Evolutionary conservation across 1,284 basidiomycete genomes (phyloP), one percentile per base, ranked within the genome.

Genomic region (Taiwanofungus camphoratus): DNA sequence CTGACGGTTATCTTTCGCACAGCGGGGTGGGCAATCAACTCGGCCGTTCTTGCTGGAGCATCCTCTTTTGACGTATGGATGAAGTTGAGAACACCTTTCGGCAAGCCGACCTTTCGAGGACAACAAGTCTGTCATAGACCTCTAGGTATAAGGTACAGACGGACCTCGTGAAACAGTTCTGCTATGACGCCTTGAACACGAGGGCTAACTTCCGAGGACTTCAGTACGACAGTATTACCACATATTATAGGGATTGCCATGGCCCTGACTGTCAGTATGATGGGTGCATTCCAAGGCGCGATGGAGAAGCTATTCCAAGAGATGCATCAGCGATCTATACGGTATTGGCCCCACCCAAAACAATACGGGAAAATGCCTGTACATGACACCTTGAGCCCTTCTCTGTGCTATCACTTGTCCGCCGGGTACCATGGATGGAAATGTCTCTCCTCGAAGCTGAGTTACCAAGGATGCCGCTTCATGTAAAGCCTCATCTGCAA

Each of bases 141-240:
- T 9, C 19, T 4, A 15, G 8, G 12, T n/a, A 8, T 12, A 18
- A 5, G 7, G 16, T 15, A 19, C 11, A 13, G 7, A 6, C 38
- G 7, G 16, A 63, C 64, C 51, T 77, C 71, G 19, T 70, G 59
- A 24, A 77, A 65, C 26, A 72, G 49, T 50, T 80, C 74, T 0
- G 68, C 66, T 4, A 76, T 64, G 5, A 77, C 56, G 2, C 67
- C 58, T 47, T 79, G 75, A 12, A 63, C 67, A 2, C 67, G 59
- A 0, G 81, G 80, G 34, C 69, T 72, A 44, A 64, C 59, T 51
- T 83, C 80, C 0, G 77, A 78, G 3, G 73, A 70, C 53, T 79
- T 80, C 23, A 82, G 55, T 0, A 85, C 67, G 8, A 79, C 73
- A 2, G 79, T 77, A 58, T 83, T 83, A 2, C 80, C 81, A 22